Percentiles rank a stretch among this genome's conserved stretches.
Conservation (phyloP, 257 asterid genomes). For the Catharanthus roseus region DNA sequence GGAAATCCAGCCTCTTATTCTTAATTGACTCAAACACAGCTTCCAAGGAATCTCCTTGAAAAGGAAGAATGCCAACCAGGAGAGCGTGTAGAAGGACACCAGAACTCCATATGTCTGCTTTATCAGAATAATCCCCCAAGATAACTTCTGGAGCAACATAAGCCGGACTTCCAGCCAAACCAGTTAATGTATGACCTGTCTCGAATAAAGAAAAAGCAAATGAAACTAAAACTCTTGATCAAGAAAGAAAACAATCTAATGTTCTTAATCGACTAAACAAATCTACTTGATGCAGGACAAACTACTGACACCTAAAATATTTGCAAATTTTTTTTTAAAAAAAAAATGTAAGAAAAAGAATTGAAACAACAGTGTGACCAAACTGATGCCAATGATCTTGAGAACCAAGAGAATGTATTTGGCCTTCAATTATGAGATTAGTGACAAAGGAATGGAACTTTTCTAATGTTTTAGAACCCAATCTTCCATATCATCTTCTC, state of each 20-base stretch:
- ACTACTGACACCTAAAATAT: too few species aligned
- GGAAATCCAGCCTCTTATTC: slow-evolving; percentile 36
- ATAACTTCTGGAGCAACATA: slow-evolving; percentile 49
- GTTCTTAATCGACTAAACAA: not conserved
- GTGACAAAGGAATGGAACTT: not conserved
- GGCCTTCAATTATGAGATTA: not conserved
- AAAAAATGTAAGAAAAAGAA: not conserved
- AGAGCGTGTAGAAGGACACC: slow-evolving; percentile 47
- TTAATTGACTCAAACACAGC: slow-evolving; percentile 37
- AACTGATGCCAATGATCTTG: not conserved
- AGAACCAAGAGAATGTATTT: not conserved
- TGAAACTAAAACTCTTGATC: not conserved
- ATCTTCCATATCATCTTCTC: not conserved
- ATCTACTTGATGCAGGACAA: not conserved
- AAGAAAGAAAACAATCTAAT: not conserved
- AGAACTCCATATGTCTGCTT: slow-evolving; percentile 47
- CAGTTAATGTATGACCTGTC: slow-evolving; percentile 40
- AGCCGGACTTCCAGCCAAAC: slow-evolving; percentile 51
- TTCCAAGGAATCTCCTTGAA: slow-evolving; percentile 36
- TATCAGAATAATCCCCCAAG: slow-evolving; percentile 34
- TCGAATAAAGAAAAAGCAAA: not conserved
- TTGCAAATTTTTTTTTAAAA: too few species aligned
- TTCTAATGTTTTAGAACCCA: not conserved
- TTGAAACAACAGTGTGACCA: not conserved
- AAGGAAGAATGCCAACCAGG: slow-evolving; percentile 38